A percentile compares a stretch with the other conserved stretches of the same genome.
Evolutionary conservation across 352 stramenopile genomes (phyloP).

Genomic region (Pseudoperonospora humuli): DNA sequence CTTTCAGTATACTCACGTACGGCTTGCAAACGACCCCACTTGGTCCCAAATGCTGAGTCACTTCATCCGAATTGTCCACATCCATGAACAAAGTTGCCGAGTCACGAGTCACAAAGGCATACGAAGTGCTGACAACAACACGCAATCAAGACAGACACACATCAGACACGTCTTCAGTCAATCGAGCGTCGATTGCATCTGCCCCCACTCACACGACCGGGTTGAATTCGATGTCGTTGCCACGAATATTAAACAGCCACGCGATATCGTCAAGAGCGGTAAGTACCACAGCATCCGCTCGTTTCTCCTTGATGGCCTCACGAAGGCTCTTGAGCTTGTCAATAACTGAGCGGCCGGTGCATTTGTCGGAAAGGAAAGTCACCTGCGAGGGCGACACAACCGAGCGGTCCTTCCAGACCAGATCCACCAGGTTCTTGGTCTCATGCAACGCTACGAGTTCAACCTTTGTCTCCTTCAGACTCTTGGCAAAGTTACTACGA

Average conservation of each 20-base stretch:
- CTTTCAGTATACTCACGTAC: slow-evolving; percentile 41
- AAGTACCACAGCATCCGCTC: slow-evolving; percentile 90
- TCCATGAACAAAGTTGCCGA: slow-evolving; percentile 90
- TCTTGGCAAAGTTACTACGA: slow-evolving; percentile 51
- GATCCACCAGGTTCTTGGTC: slow-evolving; percentile 92
- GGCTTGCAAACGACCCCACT: slow-evolving; percentile 59
- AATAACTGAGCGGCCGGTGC: slow-evolving; percentile 85
- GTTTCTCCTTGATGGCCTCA: slow-evolving; percentile 81
- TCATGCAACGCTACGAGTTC: slow-evolving; percentile 71
- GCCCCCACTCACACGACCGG: slow-evolving; percentile 90
- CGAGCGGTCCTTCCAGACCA: slow-evolving; percentile 88
- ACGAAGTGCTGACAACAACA: slow-evolving; percentile 62
- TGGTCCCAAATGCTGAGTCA: slow-evolving; percentile 35
- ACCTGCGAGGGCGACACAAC: slow-evolving; percentile 69
- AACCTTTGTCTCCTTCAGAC: slow-evolving; percentile 56
- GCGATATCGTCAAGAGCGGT: slow-evolving; percentile 95
- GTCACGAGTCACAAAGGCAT: slow-evolving; percentile 89
- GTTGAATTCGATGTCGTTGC: slow-evolving; percentile 95
- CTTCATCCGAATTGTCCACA: slow-evolving; percentile 53
- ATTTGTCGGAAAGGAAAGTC: slow-evolving; percentile 89
- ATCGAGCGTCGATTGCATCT: background rate
- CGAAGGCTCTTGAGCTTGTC: slow-evolving; percentile 88
- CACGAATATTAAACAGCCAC: slow-evolving; percentile 98
- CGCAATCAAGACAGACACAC: background rate
- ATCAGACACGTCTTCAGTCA: slow-evolving; percentile 1